Evolutionary conservation across 2,329 filamentous ascomycete genomes (phyloP).

Genomic region (Stagonosporopsis cucurbitacearum): DNA sequence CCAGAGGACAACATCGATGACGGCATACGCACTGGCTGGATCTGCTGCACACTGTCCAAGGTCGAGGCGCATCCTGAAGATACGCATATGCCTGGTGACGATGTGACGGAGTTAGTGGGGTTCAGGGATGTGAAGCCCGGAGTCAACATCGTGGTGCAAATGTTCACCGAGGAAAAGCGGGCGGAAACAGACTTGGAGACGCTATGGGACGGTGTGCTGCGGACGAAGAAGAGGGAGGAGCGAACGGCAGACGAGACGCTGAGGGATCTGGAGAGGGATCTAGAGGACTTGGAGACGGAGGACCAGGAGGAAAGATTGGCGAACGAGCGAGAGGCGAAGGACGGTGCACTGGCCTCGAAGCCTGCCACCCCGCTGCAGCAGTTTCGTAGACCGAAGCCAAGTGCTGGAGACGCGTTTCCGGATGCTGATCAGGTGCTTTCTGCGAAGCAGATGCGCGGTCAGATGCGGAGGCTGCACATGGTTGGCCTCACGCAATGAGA

Average conservation of each 20-base stretch:
- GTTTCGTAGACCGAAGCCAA: constrained; percentile 28
- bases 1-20: constrained; percentile 73
- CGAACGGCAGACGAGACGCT: constrained; percentile 41
- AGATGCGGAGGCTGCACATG: constrained; percentile 37
- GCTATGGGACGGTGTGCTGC: constrained; percentile 63
- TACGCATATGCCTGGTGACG: constrained; percentile 35
- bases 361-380: constrained; percentile 21
- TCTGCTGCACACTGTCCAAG: constrained; percentile 87
- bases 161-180: constrained; percentile 74
- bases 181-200: constrained; percentile 70
- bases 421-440: constrained; percentile 13
- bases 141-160: constrained; percentile 71
- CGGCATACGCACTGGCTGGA: constrained; percentile 91
- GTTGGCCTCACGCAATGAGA: constrained; percentile 25
- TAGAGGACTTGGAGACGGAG: constrained; percentile 32
- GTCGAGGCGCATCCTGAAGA: constrained; percentile 63
- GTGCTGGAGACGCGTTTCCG: constrained; percentile 38
- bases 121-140: constrained; percentile 70
- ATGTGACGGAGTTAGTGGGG: constrained; percentile 69
- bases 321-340: background rate
- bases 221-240: constrained; percentile 50
- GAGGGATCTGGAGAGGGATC: constrained; percentile 28
- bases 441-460: constrained; percentile 10
- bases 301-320: constrained; percentile 12
- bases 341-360: background rate